These are phyloP conservation scores for Sungouiozyma ichnusensis DNA, from an alignment of 805 yeast species.

Conservation along the genomic window DNA sequence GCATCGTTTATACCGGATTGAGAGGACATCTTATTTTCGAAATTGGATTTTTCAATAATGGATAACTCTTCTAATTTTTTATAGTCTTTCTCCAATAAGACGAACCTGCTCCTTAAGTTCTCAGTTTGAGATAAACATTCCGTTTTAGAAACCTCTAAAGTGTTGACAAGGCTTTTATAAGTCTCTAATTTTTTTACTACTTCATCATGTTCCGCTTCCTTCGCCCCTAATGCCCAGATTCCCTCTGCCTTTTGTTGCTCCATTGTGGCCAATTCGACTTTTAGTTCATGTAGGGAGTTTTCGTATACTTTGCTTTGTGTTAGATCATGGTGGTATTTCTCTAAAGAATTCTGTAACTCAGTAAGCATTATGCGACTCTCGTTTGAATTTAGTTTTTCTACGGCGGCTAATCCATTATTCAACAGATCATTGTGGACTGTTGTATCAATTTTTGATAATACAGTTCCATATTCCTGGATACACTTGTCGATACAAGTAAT, in stretches of 20 bases:
- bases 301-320: conserved; percentile 10
- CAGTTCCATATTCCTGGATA: background rate
- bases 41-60: conserved; percentile 16
- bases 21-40: conserved; percentile 29
- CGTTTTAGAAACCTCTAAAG: background rate
- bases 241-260: conserved; percentile 19
- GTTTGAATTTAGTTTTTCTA: background rate
- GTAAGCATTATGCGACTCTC: background rate
- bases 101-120: background rate
- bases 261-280: conserved; percentile 13
- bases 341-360: background rate
- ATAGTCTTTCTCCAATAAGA: conserved; percentile 5
- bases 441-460: background rate
- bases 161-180: conserved; percentile 7
- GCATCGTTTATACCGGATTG: conserved; percentile 28
- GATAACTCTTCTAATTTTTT: conserved; percentile 11
- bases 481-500: background rate
- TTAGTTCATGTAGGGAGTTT: conserved; percentile 10
- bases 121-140: background rate
- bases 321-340: conserved; percentile 8
- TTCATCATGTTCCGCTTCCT: conserved; percentile 22
- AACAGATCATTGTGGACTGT: background rate
- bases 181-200: conserved; percentile 4
- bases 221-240: conserved; percentile 15
- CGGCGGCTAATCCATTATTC: background rate